Conservation (phyloP, 768 basidiomycete species). For the Clavulina sp. region DNA sequence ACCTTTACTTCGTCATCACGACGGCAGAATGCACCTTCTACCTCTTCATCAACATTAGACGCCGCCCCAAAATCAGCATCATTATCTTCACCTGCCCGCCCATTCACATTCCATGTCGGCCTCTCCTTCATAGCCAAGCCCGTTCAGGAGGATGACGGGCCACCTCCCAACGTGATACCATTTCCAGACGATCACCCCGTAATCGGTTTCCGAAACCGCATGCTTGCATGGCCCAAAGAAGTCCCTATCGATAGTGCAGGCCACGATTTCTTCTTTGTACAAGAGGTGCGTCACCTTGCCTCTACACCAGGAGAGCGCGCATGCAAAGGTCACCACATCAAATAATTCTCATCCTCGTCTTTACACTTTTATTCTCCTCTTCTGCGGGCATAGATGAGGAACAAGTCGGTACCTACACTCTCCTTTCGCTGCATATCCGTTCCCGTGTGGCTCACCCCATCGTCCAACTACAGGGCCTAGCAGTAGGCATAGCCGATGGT, state of each 20-base stretch:
- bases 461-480: slow-evolving; percentile 6
- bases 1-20: too few species aligned
- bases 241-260: slow-evolving; percentile 27
- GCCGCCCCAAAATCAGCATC: too few species aligned
- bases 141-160: slow-evolving; percentile 12
- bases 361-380: neutral
- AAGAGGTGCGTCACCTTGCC: slow-evolving; percentile 33
- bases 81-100: slow-evolving; percentile 18
- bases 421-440: neutral
- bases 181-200: slow-evolving; percentile 42
- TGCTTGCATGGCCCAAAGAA: slow-evolving; percentile 30
- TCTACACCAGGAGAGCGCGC: neutral
- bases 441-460: neutral
- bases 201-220: slow-evolving; percentile 52
- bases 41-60: too few species aligned
- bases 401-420: slow-evolving; percentile 46
- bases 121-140: slow-evolving; percentile 68
- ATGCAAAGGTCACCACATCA: neutral
- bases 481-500: slow-evolving; percentile 10
- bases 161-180: slow-evolving; percentile 15
- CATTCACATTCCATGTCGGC: slow-evolving; percentile 61
- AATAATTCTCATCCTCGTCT: neutral
- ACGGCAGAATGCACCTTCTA: too few species aligned
- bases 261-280: slow-evolving; percentile 50
- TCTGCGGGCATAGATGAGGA: slow-evolving; percentile 41